These are phyloP conservation scores for Daldinia sp. DNA, from an alignment of 2,329 filamentous ascomycete genomes.

Conservation along the genomic window DNA sequence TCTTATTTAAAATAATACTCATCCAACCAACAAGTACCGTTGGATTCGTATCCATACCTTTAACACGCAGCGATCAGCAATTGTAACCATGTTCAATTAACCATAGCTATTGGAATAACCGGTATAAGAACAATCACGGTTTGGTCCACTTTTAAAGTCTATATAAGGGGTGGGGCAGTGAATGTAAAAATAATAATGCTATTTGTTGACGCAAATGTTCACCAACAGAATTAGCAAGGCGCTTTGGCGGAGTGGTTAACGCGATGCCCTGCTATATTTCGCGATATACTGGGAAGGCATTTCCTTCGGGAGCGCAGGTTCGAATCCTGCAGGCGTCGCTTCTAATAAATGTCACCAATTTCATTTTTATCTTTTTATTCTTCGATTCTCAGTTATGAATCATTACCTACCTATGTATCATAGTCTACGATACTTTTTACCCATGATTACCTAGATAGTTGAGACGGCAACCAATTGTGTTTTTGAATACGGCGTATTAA, in stretches of 20 bases:
- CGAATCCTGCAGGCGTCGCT: conserved; percentile 25
- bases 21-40: background rate
- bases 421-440: too few species aligned
- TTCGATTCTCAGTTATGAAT: too few species aligned
- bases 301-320: conserved; percentile 18
- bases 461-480: background rate
- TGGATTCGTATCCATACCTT: background rate
- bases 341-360: conserved; percentile 1
- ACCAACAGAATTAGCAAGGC: conserved; percentile 7
- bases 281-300: conserved; percentile 12
- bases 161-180: too few species aligned
- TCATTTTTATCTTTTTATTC: background rate
- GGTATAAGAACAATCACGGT: background rate
- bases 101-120: background rate
- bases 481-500: conserved; percentile 3
- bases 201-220: background rate
- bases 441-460: too few species aligned
- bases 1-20: conserved; percentile 2
- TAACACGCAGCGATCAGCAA: background rate
- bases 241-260: conserved; percentile 26
- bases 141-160: background rate
- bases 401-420: too few species aligned
- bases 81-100: background rate
- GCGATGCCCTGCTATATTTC: conserved; percentile 22
- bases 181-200: background rate